Evolutionary conservation across 352 stramenopile species (phyloP).

Genomic region (Globisporangium emineosum): DNA sequence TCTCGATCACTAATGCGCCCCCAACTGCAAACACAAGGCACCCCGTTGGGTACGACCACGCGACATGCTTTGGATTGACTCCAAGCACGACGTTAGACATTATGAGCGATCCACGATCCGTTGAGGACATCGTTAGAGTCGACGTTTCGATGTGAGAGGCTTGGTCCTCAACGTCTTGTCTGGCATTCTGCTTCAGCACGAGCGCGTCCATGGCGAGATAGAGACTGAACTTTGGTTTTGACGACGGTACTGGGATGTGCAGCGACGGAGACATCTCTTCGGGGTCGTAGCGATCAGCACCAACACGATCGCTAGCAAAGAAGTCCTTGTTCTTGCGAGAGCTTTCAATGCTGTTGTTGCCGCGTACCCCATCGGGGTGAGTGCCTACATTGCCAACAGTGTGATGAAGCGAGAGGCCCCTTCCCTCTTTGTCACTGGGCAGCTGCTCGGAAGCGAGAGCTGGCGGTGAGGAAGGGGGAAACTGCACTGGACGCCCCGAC

Average conservation of each 20-base stretch:
- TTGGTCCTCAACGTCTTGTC: neutral
- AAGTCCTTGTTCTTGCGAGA: neutral
- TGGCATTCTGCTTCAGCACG: slow-evolving; percentile 13
- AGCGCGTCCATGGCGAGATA: slow-evolving; percentile 36
- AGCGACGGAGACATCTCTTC: slow-evolving; percentile 21
- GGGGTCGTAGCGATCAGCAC: neutral
- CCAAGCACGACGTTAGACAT: slow-evolving; percentile 11
- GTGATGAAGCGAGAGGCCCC: neutral
- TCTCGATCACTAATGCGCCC: slow-evolving; percentile 30
- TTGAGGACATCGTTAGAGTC: slow-evolving; percentile 6
- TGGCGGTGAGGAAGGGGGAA: neutral
- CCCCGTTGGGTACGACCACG: slow-evolving; percentile 33
- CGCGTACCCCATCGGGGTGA: neutral
- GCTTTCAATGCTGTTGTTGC: neutral
- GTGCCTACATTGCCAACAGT: neutral
- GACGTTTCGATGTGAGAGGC: neutral
- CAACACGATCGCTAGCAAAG: neutral
- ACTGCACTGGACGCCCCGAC: slow-evolving; percentile 3
- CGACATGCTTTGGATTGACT: slow-evolving; percentile 16
- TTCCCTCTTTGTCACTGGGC: neutral
- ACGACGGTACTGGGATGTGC: slow-evolving; percentile 18
- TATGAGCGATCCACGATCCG: slow-evolving; percentile 1
- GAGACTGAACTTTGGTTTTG: slow-evolving; percentile 35
- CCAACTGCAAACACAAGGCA: slow-evolving; percentile 28
- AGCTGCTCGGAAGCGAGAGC: neutral